These are phyloP conservation scores for Casuarina cunninghamiana DNA, from an alignment of 306 rosid genomes.

Conservation along the genomic window DNA sequence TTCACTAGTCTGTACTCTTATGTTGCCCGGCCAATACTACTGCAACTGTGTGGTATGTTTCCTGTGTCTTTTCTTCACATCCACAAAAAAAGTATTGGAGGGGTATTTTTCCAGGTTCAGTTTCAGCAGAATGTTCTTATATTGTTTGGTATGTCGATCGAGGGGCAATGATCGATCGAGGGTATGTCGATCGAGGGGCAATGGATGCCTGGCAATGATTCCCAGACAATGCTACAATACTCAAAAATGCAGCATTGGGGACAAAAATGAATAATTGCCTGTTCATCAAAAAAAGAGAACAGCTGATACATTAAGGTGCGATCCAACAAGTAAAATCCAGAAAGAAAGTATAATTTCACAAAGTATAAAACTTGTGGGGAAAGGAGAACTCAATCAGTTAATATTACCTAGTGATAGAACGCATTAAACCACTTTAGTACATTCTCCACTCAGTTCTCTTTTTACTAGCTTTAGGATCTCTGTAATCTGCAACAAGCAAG, in stretches of 20 bases:
- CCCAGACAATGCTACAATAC: constrained; percentile 6
- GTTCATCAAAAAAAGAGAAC: constrained; percentile 15
- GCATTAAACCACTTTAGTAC: constrained; percentile 41
- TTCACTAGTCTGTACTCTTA: constrained; percentile 9
- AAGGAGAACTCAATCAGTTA: constrained; percentile 8
- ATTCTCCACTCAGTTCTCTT: constrained; percentile 59
- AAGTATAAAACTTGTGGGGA: neutral
- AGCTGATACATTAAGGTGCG: constrained; percentile 11
- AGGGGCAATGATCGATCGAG: constrained; percentile 14
- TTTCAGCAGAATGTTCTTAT: constrained; percentile 22
- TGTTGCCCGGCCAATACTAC: constrained; percentile 12
- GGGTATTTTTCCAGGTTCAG: constrained; percentile 6
- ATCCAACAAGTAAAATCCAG: neutral
- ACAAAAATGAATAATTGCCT: constrained; percentile 17
- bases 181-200: constrained; percentile 22
- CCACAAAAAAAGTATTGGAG: neutral
- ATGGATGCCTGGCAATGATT: constrained; percentile 16
- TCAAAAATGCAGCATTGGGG: constrained; percentile 12
- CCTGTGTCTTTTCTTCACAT: constrained; percentile 10
- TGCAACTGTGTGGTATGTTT: constrained; percentile 14
- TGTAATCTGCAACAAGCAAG: constrained; percentile 51
- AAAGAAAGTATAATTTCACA: neutral
- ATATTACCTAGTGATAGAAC: constrained; percentile 40
- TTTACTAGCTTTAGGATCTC: constrained; percentile 78
- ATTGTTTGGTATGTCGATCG: constrained; percentile 23